Evolutionary conservation across 139 green algal species (phyloP), one percentile per base, ranked within the genome.

Genomic region (Mesotaenium endlicherianum): DNA sequence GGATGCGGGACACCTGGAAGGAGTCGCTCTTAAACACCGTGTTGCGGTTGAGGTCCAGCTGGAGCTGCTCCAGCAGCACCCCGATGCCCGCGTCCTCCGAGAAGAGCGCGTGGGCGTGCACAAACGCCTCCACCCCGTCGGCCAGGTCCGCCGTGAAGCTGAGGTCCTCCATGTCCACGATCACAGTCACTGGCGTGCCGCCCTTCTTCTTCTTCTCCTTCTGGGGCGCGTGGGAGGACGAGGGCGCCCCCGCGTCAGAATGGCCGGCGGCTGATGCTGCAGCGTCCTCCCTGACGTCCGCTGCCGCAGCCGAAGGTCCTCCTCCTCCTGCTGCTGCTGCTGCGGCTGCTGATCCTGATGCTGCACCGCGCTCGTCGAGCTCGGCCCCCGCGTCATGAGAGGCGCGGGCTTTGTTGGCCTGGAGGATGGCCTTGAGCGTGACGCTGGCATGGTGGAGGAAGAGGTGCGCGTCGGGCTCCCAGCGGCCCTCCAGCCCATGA

Each of bases 1-100:
- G 60, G 5, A 82, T 34, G 39, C 20, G n/a, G 20, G 53, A 84
- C 34, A 86, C 36, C 55, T 87, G 81, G 14, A 87, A 42, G 20
- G 41, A 64, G 17, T 87, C 34, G 40, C 81, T 84, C 34, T 26
- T 55, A 20, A 87, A 39, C 8, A 87, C 26, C 6, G 39, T n/a
- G 0, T 41, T 74, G 4, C 17, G 41, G 36, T 87, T 87, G 20
- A 87, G 39, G 0, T 43, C 4, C 55, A 43, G 6, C 43, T 26
- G 8, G 36, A 87, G 2, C 16, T 30, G 45, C 75, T 87, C 81
- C 5, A 87, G 26, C 1, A 87, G 70, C 55, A 85, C 72, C 26
- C 81, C 81, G 20, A 87, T 53, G 20, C 16, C 17, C 17, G 58
- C 60, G n/a, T 87, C 81, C 58, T 87, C 81, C 2, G 81, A 87